These are phyloP conservation scores for Xylaria sp. DNA, from an alignment of 2,329 filamentous ascomycete species.

Conservation along the genomic window DNA sequence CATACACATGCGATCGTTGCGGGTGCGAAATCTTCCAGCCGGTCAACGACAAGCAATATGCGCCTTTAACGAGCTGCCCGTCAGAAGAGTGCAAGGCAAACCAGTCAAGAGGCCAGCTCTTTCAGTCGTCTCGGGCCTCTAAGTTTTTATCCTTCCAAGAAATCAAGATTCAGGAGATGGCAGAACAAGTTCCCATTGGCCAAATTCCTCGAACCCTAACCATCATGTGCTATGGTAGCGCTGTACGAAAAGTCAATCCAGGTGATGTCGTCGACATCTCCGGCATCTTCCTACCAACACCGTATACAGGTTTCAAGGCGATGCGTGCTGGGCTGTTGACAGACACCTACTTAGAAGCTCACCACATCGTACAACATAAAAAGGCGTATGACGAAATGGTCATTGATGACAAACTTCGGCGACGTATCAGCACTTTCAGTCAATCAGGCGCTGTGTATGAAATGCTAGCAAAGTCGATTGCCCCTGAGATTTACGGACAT, in stretches of 20 bases:
- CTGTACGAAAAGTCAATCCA: slow-evolving; percentile 86
- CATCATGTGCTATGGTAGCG: slow-evolving; percentile 83
- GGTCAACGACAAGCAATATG: slow-evolving; percentile 86
- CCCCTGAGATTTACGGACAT: slow-evolving; percentile 95
- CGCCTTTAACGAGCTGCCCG: slow-evolving; percentile 83
- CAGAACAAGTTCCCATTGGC: slow-evolving; percentile 97
- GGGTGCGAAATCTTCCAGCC: slow-evolving; percentile 98
- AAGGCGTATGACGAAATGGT: slow-evolving; percentile 94
- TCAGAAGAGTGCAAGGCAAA: slow-evolving; percentile 90
- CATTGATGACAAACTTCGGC: slow-evolving; percentile 78
- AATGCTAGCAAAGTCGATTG: slow-evolving; percentile 92
- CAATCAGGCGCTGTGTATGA: slow-evolving; percentile 93
- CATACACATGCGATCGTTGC: slow-evolving; percentile 95
- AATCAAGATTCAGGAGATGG: slow-evolving; percentile 97
- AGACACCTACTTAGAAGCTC: slow-evolving; percentile 95
- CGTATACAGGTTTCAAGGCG: slow-evolving; percentile 98
- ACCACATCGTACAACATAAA: slow-evolving; percentile 94
- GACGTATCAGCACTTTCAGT: slow-evolving; percentile 83
- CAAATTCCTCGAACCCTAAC: slow-evolving; percentile 94
- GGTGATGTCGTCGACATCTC: slow-evolving; percentile 94
- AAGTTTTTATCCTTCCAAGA: slow-evolving; percentile 99
- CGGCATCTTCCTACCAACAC: slow-evolving; percentile 94
- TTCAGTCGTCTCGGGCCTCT: slow-evolving; percentile 91
- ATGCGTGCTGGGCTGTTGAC: slow-evolving; percentile 96
- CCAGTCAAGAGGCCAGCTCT: slow-evolving; percentile 90